Evolutionary conservation across 176 grass and related monocot genomes (phyloP).

Genomic region (Ensete glaucum): DNA sequence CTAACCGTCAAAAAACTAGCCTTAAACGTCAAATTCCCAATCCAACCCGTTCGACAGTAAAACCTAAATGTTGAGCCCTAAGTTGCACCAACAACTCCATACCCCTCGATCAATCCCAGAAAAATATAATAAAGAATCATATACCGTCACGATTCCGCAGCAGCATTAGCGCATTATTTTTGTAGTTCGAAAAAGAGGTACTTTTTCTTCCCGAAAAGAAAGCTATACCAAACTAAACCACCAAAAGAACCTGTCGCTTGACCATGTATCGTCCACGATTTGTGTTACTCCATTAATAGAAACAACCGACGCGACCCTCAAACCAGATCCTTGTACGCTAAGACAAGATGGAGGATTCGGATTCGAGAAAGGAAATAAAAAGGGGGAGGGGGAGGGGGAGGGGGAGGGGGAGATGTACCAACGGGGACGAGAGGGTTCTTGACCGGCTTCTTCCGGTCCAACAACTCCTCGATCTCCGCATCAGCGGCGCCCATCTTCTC

Average conservation of each 20-base stretch:
- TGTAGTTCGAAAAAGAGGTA: not conserved
- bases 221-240: not conserved
- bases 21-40: too few species aligned
- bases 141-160: too few species aligned
- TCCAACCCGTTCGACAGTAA: too few species aligned
- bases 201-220: not conserved
- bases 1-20: too few species aligned
- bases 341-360: not conserved
- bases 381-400: too few species aligned
- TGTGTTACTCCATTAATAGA: not conserved
- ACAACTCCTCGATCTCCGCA: conserved; percentile 33
- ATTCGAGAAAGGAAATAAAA: not conserved
- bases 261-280: not conserved
- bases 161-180: not conserved
- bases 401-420: conserved; percentile 38
- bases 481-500: conserved; percentile 32
- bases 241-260: not conserved
- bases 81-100: too few species aligned
- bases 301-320: not conserved
- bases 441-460: conserved; percentile 54
- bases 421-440: conserved; percentile 98
- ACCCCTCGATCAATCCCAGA: too few species aligned
- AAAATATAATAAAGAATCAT: too few species aligned
- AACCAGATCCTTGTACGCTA: not conserved
- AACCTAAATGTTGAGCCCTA: too few species aligned